Evolutionary conservation across 2,329 filamentous ascomycete species (phyloP).

Genomic region (Thielaviopsis euricoi): DNA sequence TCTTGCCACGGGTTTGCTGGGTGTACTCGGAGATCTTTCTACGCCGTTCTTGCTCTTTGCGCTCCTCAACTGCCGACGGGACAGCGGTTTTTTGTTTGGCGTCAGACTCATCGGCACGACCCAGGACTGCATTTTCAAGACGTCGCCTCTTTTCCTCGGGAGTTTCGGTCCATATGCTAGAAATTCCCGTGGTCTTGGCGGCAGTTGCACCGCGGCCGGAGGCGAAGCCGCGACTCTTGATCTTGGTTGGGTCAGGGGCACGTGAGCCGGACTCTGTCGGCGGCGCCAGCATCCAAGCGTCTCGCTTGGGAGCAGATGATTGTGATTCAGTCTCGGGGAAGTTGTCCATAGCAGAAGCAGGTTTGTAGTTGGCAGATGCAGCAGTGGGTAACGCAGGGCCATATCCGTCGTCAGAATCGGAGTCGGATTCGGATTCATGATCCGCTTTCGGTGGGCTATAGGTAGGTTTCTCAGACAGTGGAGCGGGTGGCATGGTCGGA

Average conservation of each 20-base stretch:
- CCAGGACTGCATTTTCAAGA: constrained; percentile 67
- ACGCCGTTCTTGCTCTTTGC: constrained; percentile 40
- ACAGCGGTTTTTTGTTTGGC: constrained; percentile 13
- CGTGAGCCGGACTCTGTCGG: constrained; percentile 37
- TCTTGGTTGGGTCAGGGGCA: constrained; percentile 67
- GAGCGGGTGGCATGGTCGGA: constrained; percentile 24
- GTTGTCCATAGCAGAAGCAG: constrained; percentile 21
- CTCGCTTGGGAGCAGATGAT: constrained; percentile 38
- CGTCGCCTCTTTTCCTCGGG: constrained; percentile 72
- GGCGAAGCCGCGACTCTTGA: constrained; percentile 69
- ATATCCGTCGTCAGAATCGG: constrained; percentile 36
- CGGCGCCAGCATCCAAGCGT: constrained; percentile 71
- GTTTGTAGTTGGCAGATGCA: constrained; percentile 29
- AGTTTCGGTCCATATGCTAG: constrained; percentile 79
- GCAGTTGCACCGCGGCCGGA: constrained; percentile 32
- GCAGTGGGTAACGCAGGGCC: constrained; percentile 42
- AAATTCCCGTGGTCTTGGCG: constrained; percentile 24
- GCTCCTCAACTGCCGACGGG: constrained; percentile 24
- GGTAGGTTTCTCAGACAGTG: constrained; percentile 23
- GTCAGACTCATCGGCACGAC: constrained; percentile 35
- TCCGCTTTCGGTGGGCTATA: constrained; percentile 7
- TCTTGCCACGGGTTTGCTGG: constrained; percentile 38
- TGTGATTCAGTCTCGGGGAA: constrained; percentile 18
- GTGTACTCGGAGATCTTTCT: constrained; percentile 31
- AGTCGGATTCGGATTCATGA: constrained; percentile 17